Evolutionary conservation across 768 basidiomycete species (phyloP).

Genomic region (Suillus cothurnatus): DNA sequence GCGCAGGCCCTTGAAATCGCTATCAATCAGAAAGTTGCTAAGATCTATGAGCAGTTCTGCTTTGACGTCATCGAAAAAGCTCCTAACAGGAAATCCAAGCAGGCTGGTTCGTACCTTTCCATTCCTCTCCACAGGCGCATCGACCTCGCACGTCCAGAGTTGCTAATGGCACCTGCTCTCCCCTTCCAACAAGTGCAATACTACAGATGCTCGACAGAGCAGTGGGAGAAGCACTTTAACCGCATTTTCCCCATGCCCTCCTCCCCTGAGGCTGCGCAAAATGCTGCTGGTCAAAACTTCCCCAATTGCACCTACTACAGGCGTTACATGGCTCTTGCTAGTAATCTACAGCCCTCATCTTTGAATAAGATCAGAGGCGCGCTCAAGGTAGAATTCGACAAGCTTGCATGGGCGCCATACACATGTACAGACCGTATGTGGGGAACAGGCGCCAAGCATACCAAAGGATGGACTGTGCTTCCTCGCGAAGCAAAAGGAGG

Average conservation of each 20-base stretch:
- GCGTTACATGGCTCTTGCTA: too few species aligned
- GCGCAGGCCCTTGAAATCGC: not conserved
- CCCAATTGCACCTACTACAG: too few species aligned
- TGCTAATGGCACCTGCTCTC: not conserved
- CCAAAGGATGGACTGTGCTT: too few species aligned
- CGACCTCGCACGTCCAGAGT: not conserved
- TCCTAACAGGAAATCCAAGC: not conserved
- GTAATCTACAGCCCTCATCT: too few species aligned
- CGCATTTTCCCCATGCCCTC: not conserved
- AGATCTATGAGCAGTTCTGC: not conserved
- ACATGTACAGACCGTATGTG: too few species aligned
- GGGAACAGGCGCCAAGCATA: too few species aligned
- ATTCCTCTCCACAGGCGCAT: not conserved
- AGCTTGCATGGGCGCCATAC: too few species aligned
- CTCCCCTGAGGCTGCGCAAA: not conserved
- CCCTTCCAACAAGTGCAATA: not conserved
- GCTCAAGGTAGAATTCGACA: too few species aligned
- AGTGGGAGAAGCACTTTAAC: not conserved
- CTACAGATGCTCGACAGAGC: not conserved
- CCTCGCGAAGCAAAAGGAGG: too few species aligned
- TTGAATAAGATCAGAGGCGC: too few species aligned
- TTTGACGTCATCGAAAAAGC: not conserved
- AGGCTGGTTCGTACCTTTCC: not conserved
- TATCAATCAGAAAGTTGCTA: not conserved
- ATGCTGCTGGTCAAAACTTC: not conserved